Evolutionary conservation across 495 filamentous ascomycete genomes (phyloP), one percentile per base, ranked within the genome.

Genomic region (Penicillium bialowiezense): DNA sequence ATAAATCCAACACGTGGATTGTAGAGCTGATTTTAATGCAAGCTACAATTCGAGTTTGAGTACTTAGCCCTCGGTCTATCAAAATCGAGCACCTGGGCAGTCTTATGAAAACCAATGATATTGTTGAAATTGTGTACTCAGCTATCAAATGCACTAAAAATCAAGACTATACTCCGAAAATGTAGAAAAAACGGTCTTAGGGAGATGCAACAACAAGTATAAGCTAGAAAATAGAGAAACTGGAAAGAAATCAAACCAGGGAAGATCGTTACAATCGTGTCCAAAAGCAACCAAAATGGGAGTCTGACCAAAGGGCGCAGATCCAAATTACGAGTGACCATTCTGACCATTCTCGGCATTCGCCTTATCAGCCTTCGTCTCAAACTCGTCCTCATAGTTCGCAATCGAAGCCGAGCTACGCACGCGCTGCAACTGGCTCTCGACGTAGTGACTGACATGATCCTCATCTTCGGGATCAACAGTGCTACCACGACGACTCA

Each of bases 401-500:
- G 68, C 76, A 36, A 74, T 68, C 24, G 70, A 76, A 23, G 67
- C 68, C 13, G 78, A 69, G 47, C 79, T 82, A 20, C 75, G 69
- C 14, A 90, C 81, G 31, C 80, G 73, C 60, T 84, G 71, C 47
- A 92, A 60, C 66, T 90, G 84, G 50, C 85, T 78, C 28, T 73
- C 79, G 29, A 93, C 85, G 58, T 92, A 91, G 23, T 79, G 74
- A 36, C 82, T 77, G 18, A 91, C 69, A 59, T 89, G 84, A 12
- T 73, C 70, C 34, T 92, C 81, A 1, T 81, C 78, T 40, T 76
- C 82, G 1, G 46, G 18, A 3, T 36, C 48, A 4, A 44, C 15
- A 10, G 43, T 52, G 14, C 61, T 64, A 7, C 62, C 72, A 63
- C 36, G 68, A 52, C 52, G 66, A 48, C 49, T 73, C 51, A 48